Percentiles rank a stretch among this genome's conserved stretches.
phyloP scores from a whole-genome alignment of 2,329 filamentous ascomycete species.

The Alternaria sp. region DNA sequence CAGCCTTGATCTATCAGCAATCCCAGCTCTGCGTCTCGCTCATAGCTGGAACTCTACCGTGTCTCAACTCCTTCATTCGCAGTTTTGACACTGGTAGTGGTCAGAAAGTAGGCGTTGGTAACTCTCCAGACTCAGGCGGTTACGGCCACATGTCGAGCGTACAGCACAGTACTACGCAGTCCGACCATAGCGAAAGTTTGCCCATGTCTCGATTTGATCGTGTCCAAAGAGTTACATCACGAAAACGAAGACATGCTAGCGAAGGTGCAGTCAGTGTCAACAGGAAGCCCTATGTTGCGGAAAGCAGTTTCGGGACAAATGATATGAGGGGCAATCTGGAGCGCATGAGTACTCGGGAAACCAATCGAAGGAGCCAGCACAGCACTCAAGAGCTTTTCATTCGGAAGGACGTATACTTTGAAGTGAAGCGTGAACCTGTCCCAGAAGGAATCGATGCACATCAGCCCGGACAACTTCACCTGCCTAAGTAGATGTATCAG shows the following conservation, averaged over 20 bases:
- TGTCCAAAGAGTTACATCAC: not conserved
- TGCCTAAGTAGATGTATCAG: not conserved
- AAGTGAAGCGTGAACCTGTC: conserved; percentile 19
- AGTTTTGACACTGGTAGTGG: not conserved
- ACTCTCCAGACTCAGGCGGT: not conserved
- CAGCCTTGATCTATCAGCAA: not conserved
- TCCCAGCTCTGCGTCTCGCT: not conserved
- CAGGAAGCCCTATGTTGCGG: not conserved
- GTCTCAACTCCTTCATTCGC: not conserved
- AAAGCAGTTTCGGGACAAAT: not conserved
- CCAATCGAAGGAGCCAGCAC: conserved; percentile 21
- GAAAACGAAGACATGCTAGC: not conserved
- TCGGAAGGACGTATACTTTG: conserved; percentile 25
- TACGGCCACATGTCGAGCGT: not conserved
- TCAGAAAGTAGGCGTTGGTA: not conserved
- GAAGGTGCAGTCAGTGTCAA: not conserved
- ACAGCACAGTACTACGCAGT: not conserved
- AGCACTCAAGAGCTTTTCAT: conserved; percentile 35
- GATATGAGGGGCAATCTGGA: not conserved
- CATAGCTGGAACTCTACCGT: not conserved
- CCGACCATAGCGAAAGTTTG: not conserved
- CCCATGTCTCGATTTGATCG: not conserved
- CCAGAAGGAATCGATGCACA: not conserved
- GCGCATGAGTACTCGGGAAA: not conserved
- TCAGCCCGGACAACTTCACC: not conserved